Evolutionary conservation across 202 grass and related monocot genomes (phyloP).

Genomic region (Carex arenaria): DNA sequence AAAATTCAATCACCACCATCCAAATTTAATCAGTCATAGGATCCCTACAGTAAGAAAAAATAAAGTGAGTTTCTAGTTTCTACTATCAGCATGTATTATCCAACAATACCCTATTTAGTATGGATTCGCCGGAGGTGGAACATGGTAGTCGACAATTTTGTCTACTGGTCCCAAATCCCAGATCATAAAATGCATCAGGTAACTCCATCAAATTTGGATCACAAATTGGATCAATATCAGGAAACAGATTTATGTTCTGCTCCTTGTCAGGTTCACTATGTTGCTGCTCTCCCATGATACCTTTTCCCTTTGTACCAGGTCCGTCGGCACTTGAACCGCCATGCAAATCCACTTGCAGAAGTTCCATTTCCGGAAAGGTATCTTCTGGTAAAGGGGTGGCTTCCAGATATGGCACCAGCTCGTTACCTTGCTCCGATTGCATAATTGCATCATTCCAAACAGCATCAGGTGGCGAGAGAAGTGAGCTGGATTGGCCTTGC

Average conservation of each 20-base stretch:
- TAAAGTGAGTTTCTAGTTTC: slow-evolving; percentile 10
- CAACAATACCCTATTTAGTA: background rate
- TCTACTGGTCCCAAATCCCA: slow-evolving; percentile 3
- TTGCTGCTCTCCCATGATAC: background rate
- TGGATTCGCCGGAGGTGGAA: background rate
- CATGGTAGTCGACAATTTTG: background rate
- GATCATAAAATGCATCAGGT: slow-evolving; percentile 15
- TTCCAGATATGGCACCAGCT: slow-evolving; percentile 8
- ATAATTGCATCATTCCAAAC: slow-evolving; percentile 13
- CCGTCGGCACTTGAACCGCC: background rate
- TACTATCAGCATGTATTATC: background rate
- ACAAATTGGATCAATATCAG: background rate
- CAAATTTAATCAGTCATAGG: background rate
- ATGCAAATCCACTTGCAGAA: background rate
- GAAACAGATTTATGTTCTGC: background rate
- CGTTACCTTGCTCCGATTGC: slow-evolving; percentile 6
- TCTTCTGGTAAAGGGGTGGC: slow-evolving; percentile 18
- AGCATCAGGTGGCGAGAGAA: slow-evolving; percentile 10
- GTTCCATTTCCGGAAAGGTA: background rate
- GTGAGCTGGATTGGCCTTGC: slow-evolving; percentile 33
- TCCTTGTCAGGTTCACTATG: background rate
- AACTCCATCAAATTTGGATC: slow-evolving; percentile 16
- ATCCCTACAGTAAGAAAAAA: background rate
- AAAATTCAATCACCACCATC: slow-evolving; percentile 8
- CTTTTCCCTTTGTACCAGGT: background rate